Conservation (phyloP, 2,329 filamentous ascomycete species). For the Zasmidium angulare region DNA sequence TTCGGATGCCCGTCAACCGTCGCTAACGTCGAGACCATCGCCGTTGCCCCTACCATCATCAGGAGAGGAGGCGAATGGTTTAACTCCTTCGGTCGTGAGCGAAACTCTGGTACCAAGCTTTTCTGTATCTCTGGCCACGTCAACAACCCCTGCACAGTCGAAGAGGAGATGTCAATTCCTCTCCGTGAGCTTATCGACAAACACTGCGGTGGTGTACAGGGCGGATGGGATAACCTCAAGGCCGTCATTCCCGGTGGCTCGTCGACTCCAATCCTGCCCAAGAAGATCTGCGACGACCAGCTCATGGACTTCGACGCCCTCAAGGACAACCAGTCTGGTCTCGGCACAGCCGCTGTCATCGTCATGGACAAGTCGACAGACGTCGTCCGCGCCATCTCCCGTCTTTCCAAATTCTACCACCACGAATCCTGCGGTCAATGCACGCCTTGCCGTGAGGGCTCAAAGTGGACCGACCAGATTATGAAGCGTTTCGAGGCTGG, state of each 20-base stretch:
- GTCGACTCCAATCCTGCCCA: conserved; percentile 92
- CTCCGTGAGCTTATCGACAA: conserved; percentile 95
- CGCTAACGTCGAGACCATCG: conserved; percentile 95
- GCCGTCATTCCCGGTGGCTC: conserved; percentile 95
- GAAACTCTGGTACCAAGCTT: conserved; percentile 95
- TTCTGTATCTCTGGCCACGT: conserved; percentile 98
- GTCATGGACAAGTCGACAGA: conserved; percentile 99
- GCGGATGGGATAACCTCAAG: conserved; percentile 96
- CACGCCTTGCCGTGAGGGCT: conserved; percentile 98
- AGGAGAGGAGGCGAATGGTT: conserved; percentile 93
- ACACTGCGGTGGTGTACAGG: conserved; percentile 94
- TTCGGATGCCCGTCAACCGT: conserved; percentile 98
- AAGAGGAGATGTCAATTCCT: conserved; percentile 99
- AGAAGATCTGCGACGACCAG: conserved; percentile 86
- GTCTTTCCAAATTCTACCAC: conserved; percentile 94
- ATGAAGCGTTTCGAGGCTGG: conserved; percentile 96
- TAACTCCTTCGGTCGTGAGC: conserved; percentile 86
- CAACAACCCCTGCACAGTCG: conserved; percentile 96
- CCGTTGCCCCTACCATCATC: conserved; percentile 93
- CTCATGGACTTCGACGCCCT: conserved; percentile 98
- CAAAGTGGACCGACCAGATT: conserved; percentile 99
- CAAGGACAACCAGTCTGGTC: conserved; percentile 95
- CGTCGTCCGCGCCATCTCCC: conserved; percentile 88
- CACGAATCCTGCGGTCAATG: conserved; percentile 98
- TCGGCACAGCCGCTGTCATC: conserved; percentile 95